Percentiles rank a stretch among this genome's conserved stretches.
phyloP scores from a whole-genome alignment of 257 asterid species.

The Solanum boliviense region DNA sequence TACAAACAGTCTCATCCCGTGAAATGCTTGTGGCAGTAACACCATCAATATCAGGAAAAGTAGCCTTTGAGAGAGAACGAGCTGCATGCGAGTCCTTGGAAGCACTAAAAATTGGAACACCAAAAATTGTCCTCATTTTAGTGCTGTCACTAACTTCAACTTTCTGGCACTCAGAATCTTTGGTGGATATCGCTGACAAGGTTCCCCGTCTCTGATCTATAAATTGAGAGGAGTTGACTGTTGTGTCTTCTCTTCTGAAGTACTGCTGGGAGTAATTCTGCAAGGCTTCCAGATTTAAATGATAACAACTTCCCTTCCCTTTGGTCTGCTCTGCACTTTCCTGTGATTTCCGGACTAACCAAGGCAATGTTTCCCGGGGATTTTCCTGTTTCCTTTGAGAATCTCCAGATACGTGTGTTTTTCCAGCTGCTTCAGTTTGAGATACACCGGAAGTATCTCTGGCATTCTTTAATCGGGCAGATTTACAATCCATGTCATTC shows the following conservation, averaged over 20 bases:
- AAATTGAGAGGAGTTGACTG: slow-evolving; percentile 10
- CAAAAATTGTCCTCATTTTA: slow-evolving; percentile 5
- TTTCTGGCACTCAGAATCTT: not conserved
- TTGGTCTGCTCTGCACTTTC: slow-evolving; percentile 14
- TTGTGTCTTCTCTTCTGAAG: slow-evolving; percentile 25
- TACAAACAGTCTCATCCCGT: slow-evolving; percentile 3
- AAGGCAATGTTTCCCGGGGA: slow-evolving; percentile 19
- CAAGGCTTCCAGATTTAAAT: slow-evolving; percentile 64
- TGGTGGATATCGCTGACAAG: not conserved
- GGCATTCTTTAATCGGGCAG: slow-evolving; percentile 3
- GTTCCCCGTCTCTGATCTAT: slow-evolving; percentile 19
- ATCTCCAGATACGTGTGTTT: slow-evolving; percentile 2
- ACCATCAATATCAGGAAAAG: not conserved
- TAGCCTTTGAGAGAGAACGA: not conserved
- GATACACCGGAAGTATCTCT: not conserved
- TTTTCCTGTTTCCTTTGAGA: slow-evolving; percentile 9
- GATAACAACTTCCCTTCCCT: slow-evolving; percentile 22
- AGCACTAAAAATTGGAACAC: slow-evolving; percentile 10
- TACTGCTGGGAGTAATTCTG: slow-evolving; percentile 39
- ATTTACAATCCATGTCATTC: slow-evolving; percentile 4
- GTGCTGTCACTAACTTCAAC: slow-evolving; percentile 1
- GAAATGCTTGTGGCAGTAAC: not conserved
- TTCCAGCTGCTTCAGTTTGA: slow-evolving; percentile 2
- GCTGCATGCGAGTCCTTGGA: slow-evolving; percentile 4
- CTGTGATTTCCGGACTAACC: slow-evolving; percentile 34